A percentile compares a stretch with the other conserved stretches of the same genome.
Evolutionary conservation across 768 basidiomycete genomes (phyloP).

Genomic region (Boletus edulis): DNA sequence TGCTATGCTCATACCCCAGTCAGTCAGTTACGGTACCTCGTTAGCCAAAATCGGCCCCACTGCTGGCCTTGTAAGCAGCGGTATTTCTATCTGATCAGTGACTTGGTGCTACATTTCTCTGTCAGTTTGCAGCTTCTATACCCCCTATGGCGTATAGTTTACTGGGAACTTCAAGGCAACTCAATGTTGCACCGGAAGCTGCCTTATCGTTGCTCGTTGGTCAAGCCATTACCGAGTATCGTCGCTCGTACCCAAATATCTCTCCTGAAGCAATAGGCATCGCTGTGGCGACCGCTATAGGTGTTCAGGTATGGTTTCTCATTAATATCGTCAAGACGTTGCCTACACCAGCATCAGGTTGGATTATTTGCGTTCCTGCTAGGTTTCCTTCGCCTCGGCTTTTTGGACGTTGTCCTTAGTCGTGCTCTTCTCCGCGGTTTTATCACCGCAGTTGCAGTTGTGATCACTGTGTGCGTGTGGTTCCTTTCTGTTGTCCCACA

Average conservation of each 20-base stretch:
- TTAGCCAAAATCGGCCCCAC: constrained; percentile 83
- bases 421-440: constrained; percentile 87
- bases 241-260: constrained; percentile 43
- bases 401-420: constrained; percentile 91
- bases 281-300: constrained; percentile 76
- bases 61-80: constrained; percentile 68
- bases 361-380: constrained; percentile 83
- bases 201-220: constrained; percentile 84
- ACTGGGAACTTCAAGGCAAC: constrained; percentile 80
- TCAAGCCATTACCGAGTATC: constrained; percentile 74
- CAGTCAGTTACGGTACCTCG: constrained; percentile 89
- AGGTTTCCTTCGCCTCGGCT: constrained; percentile 86
- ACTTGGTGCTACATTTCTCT: neutral
- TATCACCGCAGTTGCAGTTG: constrained; percentile 77
- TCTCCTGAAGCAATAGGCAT: constrained; percentile 53
- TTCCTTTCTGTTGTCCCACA: neutral
- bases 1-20: constrained; percentile 81
- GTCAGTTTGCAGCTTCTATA: constrained; percentile 78
- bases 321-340: neutral
- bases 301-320: constrained; percentile 61
- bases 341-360: constrained; percentile 42
- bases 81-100: neutral
- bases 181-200: constrained; percentile 88
- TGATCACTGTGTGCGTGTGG: constrained; percentile 73
- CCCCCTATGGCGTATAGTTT: constrained; percentile 88